Conservation (phyloP, 2,329 filamentous ascomycete genomes). For the Aspergillus caelatus region DNA sequence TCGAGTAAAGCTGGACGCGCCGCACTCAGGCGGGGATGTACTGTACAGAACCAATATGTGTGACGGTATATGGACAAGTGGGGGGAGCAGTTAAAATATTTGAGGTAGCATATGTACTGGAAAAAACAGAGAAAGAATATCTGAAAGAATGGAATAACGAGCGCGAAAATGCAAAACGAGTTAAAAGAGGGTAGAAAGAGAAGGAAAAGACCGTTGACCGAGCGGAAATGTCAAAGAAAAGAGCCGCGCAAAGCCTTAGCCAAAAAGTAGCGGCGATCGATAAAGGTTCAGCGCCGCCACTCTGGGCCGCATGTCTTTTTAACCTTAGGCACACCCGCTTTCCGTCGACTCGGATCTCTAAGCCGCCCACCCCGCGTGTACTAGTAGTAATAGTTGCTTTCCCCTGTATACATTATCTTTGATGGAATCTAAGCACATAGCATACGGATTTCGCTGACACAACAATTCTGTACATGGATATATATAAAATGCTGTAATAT, state of each 20-base stretch:
- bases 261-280: constrained; percentile 17
- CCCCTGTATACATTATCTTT: background rate
- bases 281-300: constrained; percentile 19
- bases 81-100: constrained; percentile 6
- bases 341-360: constrained; percentile 9
- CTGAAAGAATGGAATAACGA: constrained; percentile 7
- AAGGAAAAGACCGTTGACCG: constrained; percentile 13
- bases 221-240: constrained; percentile 6
- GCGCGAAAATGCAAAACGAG: constrained; percentile 7
- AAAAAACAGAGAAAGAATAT: constrained; percentile 5
- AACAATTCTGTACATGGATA: background rate
- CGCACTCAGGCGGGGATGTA: constrained; percentile 9
- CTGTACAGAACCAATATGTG: constrained; percentile 9
- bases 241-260: constrained; percentile 5
- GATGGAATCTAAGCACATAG: background rate
- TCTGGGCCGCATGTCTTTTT: constrained; percentile 10
- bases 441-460: background rate
- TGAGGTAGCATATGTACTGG: constrained; percentile 19
- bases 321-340: constrained; percentile 5
- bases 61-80: constrained; percentile 12
- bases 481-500: background rate
- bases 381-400: background rate
- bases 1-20: constrained; percentile 23
- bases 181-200: constrained; percentile 12
- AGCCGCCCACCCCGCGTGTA: background rate